phyloP scores from a whole-genome alignment of 108 stramenopile genomes.

The Conticribra weissflogii region DNA sequence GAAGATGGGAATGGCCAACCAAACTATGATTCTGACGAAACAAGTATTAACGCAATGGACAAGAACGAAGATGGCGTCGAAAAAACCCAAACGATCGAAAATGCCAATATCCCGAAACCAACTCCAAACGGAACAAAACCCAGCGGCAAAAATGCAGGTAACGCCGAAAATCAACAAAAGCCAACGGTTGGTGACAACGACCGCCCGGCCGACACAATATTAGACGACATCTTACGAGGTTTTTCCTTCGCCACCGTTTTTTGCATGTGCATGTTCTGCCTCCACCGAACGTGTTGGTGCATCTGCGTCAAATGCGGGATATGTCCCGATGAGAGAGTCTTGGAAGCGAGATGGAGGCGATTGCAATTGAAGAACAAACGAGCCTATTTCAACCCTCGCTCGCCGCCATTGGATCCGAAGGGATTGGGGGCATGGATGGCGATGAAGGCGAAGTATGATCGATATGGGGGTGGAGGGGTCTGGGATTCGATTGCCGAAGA shows the following conservation, averaged over 20 bases:
- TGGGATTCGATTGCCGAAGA: conserved; percentile 34
- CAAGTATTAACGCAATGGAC: no score
- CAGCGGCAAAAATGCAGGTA: not conserved
- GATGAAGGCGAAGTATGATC: conserved; percentile 13
- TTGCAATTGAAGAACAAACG: conserved; percentile 33
- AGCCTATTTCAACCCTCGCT: conserved; percentile 21
- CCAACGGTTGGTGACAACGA: not conserved
- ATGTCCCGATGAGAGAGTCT: conserved; percentile 29
- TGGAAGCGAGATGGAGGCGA: conserved; percentile 33
- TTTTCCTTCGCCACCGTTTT: conserved; percentile 44
- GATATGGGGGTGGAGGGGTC: conserved; percentile 11
- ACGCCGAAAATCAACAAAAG: not conserved
- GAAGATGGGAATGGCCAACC: no score
- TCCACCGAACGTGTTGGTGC: conserved; percentile 26
- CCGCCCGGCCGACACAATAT: conserved; percentile 35
- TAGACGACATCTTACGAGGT: conserved; percentile 45
- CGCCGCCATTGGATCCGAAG: conserved; percentile 32
- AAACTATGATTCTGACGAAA: no score
- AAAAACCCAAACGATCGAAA: no score
- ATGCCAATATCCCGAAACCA: no score
- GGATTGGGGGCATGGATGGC: conserved; percentile 39
- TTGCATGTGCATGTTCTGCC: conserved; percentile 11
- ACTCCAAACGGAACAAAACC: not conserved
- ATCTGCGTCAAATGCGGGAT: conserved; percentile 37
- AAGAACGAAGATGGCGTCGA: no score